These are phyloP conservation scores for Pyrenophora graminea DNA, from an alignment of 2,329 filamentous ascomycete species.

Conservation along the genomic window DNA sequence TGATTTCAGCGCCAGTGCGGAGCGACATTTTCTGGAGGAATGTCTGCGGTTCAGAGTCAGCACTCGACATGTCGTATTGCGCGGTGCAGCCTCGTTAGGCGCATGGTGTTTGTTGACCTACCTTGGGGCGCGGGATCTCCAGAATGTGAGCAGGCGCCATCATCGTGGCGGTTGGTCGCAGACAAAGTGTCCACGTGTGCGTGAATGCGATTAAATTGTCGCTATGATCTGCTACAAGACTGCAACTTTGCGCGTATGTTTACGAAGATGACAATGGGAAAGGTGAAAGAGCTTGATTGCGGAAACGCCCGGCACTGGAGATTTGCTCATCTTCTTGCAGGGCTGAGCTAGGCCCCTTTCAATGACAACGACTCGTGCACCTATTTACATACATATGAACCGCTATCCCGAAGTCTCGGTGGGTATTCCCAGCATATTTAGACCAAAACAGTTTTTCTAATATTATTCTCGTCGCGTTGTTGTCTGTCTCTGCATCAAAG, in stretches of 20 bases:
- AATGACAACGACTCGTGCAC: slow-evolving; percentile 9
- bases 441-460: too few species aligned
- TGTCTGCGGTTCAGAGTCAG: slow-evolving; percentile 58
- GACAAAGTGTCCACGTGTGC: slow-evolving; percentile 1
- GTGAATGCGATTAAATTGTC: slow-evolving; percentile 1
- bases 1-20: slow-evolving; percentile 82
- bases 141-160: slow-evolving; percentile 42
- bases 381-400: background rate
- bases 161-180: slow-evolving; percentile 20
- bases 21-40: slow-evolving; percentile 87
- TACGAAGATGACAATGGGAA: slow-evolving; percentile 4
- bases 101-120: slow-evolving; percentile 26
- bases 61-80: slow-evolving; percentile 1
- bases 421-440: too few species aligned
- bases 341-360: slow-evolving; percentile 24
- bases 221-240: slow-evolving; percentile 22
- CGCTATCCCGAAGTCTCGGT: background rate
- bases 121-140: slow-evolving; percentile 47
- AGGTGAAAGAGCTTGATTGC: slow-evolving; percentile 12
- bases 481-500: too few species aligned
- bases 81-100: background rate
- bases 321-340: slow-evolving; percentile 26
- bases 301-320: slow-evolving; percentile 26
- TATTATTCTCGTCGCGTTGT: too few species aligned
- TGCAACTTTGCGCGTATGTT: slow-evolving; percentile 10